Evolutionary conservation across 108 stramenopile genomes (phyloP), one percentile per base, ranked within the genome.

Genomic region (Fragilaria crotonensis): DNA sequence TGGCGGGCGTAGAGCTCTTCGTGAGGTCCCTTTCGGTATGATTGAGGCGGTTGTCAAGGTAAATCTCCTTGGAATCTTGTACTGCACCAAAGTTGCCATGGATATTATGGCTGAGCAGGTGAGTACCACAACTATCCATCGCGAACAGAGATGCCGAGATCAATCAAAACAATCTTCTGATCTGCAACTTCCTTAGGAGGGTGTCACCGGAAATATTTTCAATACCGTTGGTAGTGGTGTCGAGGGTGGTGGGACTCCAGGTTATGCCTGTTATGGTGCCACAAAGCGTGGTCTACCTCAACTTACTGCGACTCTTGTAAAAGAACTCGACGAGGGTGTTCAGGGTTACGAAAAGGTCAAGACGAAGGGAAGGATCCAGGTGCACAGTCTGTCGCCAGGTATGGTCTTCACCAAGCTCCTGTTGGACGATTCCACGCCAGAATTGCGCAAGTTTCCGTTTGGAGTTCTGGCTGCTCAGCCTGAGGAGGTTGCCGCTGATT

Each of bases 391-490:
- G 46, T 87, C 85, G 25, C 93, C 93, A 41, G 93, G 93, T 31
- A 94, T 94, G 93, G 93, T 94, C 26, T 94, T 94, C 57, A 94
- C 93, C 0, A 85, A 89, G 53, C 75, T 94, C 5, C 70, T 94
- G 33, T 68, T 94, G 58, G 87, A 94, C 61, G 79, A 94, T 71
- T 90, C 89, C 20, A 94, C 93, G 32, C 89, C 89, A 20, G 93
- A 94, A 72, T 69, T 94, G 33, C 82, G 93, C 29, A 94, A 94
- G 54, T 94, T 94, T 53, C 93, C 93, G 33, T 94, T 94, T 65
- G 89, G 89, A 26, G 89, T 94, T 22, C 71, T 94, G 36, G 93
- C 93, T 0, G 93, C 93, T 27, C 92, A 90, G 54, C 92, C 92
- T 1, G 88, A 94, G 64, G 88, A 90, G 63, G 93, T 94, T 48